Base-by-base conservation (phyloP, 2,329 filamentous ascomycete species). In the Epichloe gansuensis region DNA sequence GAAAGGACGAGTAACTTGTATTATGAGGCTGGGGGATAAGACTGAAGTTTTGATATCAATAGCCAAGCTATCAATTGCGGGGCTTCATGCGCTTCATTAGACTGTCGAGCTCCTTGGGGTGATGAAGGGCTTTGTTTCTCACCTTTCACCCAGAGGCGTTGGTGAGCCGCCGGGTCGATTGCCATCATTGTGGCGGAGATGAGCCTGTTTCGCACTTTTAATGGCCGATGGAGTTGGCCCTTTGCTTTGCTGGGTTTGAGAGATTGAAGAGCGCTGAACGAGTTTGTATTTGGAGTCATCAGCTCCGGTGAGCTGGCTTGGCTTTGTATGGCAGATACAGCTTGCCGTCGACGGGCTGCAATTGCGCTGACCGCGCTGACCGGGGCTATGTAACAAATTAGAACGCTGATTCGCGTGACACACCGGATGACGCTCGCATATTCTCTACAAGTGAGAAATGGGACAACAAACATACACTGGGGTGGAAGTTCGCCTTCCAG, bases 1-100 rank as follows among this genome's bases (percentile, higher is more conserved):
- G 69, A 50, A 78, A 76, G 0, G 75, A 74, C 0, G 74, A 73
- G 51, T 75, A 69, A 21, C 70, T 67, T 3, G 58, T 55, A n/a
- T 55, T 38, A 45, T 53, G 56, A 39, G 54, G 48, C 46, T 51
- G 55, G 50, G 37, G 9, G 54, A 51, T n/a, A 21, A 35, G 6
- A 28, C 7, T 17, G 44, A 23, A 42, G 21, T 3, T 21, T 15
- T 12, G 13, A 17, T 11, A 48, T 48, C 52, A n/a, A 17, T 17
- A 44, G 48, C n/a, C 17, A 9, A 34, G 4, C 46, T 52, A 9
- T 31, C 28, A 12, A 35, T 17, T 48, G 39, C n/a, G 13, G n/a
- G 39, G 5, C 49, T 52, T 48, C 42, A 7, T 31, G 11, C 17
- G 21, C 8, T 13, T 38, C 31, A 31, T 54, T 17, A 54, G 48